Evolutionary conservation across 2,329 filamentous ascomycete species (phyloP).

Genomic region (Ophiostoma himal-ulmi): DNA sequence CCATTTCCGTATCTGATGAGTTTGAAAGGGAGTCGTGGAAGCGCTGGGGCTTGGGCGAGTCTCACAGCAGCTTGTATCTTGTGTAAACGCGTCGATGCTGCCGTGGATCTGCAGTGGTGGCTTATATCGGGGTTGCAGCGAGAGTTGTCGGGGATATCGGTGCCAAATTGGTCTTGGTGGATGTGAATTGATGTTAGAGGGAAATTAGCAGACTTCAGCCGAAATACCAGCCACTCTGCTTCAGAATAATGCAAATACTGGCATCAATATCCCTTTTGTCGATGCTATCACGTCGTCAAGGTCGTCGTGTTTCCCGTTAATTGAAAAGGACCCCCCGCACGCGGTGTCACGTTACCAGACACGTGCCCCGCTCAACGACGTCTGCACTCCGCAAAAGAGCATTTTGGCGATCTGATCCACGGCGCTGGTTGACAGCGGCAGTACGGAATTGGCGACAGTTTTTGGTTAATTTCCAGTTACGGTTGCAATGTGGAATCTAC

Average conservation of each 20-base stretch:
- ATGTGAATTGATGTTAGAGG: not conserved
- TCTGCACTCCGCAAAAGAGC: not conserved
- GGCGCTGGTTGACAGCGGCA: not conserved
- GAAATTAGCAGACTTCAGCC: not conserved
- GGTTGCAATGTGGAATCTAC: not conserved
- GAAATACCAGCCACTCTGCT: not conserved
- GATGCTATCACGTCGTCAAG: constrained; percentile 3
- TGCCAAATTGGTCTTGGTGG: not conserved
- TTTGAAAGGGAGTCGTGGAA: not conserved
- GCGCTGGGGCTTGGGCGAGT: not conserved
- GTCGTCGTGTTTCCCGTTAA: constrained; percentile 6
- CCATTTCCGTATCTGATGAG: constrained; percentile 24
- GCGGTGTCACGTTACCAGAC: constrained; percentile 18
- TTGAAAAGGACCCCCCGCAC: constrained; percentile 15
- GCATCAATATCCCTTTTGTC: constrained; percentile 8
- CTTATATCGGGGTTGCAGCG: not conserved
- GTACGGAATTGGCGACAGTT: not conserved
- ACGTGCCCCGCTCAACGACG: constrained; percentile 16
- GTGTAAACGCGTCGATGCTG: not conserved
- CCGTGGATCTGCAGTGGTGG: not conserved
- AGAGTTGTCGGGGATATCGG: not conserved
- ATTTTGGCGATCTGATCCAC: not conserved
- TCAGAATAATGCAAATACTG: not conserved
- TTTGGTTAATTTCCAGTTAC: not conserved
- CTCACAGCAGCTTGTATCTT: not conserved